Evolutionary conservation across 1,284 basidiomycete species (phyloP).

Genomic region (Agroathelia rolfsii): DNA sequence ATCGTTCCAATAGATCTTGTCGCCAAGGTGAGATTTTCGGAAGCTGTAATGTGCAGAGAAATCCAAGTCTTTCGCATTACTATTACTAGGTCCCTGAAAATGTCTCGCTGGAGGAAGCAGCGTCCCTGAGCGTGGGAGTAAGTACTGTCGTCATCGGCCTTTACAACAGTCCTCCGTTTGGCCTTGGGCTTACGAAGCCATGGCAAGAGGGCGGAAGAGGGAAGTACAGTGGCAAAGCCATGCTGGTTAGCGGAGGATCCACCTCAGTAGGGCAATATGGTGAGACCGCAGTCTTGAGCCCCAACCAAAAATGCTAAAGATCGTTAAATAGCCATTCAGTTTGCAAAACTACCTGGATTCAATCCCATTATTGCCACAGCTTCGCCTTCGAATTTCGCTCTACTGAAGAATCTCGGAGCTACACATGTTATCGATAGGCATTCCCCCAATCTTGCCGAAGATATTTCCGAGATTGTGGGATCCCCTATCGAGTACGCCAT

Average conservation of each 20-base stretch:
- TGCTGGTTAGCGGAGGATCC: slow-evolving; percentile 27
- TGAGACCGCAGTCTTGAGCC: slow-evolving; percentile 10
- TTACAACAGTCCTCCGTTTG: slow-evolving; percentile 18
- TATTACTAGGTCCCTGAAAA: slow-evolving; percentile 19
- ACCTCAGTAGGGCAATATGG: slow-evolving; percentile 26
- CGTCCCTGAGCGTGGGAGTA: slow-evolving; percentile 20
- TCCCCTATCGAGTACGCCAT: not conserved
- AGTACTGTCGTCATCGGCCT: slow-evolving; percentile 19
- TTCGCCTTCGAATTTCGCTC: slow-evolving; percentile 8
- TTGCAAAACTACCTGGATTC: slow-evolving; percentile 44
- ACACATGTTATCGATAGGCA: slow-evolving; percentile 10
- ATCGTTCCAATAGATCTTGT: slow-evolving; percentile 19
- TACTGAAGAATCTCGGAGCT: slow-evolving; percentile 10
- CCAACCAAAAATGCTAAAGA: too few relatives aligned
- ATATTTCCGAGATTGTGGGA: not conserved
- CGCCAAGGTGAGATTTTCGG: slow-evolving; percentile 16
- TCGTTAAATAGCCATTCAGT: slow-evolving; percentile 44
- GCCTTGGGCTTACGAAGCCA: slow-evolving; percentile 14
- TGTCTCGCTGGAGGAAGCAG: slow-evolving; percentile 21
- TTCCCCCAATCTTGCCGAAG: not conserved
- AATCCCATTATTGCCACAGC: slow-evolving; percentile 18
- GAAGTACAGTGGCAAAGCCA: slow-evolving; percentile 18
- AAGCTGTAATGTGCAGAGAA: too few relatives aligned
- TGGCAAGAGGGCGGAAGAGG: slow-evolving; percentile 13
- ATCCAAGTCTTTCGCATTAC: not conserved